phyloP scores from a whole-genome alignment of 2,329 filamentous ascomycete species.

The Trichoderma afroharzianum region DNA sequence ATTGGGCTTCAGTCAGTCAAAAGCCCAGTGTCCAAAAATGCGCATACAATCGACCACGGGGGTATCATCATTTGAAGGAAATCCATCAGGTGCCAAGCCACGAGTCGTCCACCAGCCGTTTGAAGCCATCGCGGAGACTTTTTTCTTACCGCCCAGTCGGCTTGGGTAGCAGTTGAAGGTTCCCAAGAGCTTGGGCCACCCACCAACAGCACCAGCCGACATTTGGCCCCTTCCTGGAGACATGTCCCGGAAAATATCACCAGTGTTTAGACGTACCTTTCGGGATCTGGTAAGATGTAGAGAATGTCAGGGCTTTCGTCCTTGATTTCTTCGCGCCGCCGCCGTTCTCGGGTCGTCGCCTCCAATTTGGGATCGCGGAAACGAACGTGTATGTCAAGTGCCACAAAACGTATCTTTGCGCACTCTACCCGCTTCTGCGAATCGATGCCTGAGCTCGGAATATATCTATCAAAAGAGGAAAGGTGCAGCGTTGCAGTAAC shows the following conservation, averaged over 20 bases:
- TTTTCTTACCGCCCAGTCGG: not conserved
- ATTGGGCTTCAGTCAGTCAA: not conserved
- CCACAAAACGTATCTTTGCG: not conserved
- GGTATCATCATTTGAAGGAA: not conserved
- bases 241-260: not conserved
- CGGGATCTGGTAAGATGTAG: not conserved
- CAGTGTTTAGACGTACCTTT: not conserved
- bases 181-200: constrained; percentile 13
- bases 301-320: not conserved
- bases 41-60: not conserved
- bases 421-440: not conserved
- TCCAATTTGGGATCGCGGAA: not conserved
- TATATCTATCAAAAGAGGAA: not conserved
- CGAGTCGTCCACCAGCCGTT: not conserved
- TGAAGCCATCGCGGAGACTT: constrained; percentile 1
- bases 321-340: not conserved
- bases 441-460: not conserved
- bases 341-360: not conserved
- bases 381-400: not conserved
- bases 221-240: not conserved
- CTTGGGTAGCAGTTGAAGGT: not conserved
- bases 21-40: not conserved
- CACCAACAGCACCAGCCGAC: not conserved
- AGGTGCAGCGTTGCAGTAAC: not conserved
- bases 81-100: not conserved